Base-by-base conservation (phyloP, 345 rosid species). In the Pseudoturritis turrita region DNA sequence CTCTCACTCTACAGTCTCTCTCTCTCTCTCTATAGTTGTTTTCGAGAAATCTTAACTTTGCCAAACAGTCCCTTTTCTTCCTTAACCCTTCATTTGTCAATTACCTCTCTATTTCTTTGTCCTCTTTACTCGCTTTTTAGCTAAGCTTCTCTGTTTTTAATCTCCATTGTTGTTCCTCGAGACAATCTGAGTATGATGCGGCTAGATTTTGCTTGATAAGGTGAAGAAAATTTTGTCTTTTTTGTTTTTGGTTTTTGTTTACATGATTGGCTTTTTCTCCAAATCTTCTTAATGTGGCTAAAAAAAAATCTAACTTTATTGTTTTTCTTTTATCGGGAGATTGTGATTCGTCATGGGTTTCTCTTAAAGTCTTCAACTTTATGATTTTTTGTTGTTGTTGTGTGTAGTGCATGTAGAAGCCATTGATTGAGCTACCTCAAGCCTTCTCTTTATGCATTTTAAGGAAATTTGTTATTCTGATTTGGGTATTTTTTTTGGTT, bases 1-100 rank as follows among this genome's bases (percentile, higher is more conserved):
- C 43, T 54, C 31, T 59, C 74, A 46, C 57, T 53, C 59, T 35
- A 55, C 43, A 28, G 18, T 68, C 55, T 59, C 68, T 47, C 65
- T 17, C 40, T 64, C 51, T 53, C 12, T 66, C 21, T 49, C 72
- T 64, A 53, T 36, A 41, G 69, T 53, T 57, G 64, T 72, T 78
- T 79, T 81, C 22, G 51, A 74, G 62, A 33, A 73, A 37, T 72
- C 77, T 71, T 73, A 69, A 66, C 79, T 66, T 66, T 65, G 73
- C 81, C 65, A 58, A 33, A 23, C 59, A 51, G 64, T 14, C 64
- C 21, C 57, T 65, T 77, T 52, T 58, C 75, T 62, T 35, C 37
- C 66, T 73, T 23, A 53, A 53, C 44, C 50, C 19, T 31, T 50
- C 33, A 31, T 47, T 31, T 64, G 56, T 64, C 56, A 9, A 41